These are phyloP conservation scores for Coemansia sp. DNA, from an alignment of 192 early-diverging fungal genomes.

Conservation along the genomic window DNA sequence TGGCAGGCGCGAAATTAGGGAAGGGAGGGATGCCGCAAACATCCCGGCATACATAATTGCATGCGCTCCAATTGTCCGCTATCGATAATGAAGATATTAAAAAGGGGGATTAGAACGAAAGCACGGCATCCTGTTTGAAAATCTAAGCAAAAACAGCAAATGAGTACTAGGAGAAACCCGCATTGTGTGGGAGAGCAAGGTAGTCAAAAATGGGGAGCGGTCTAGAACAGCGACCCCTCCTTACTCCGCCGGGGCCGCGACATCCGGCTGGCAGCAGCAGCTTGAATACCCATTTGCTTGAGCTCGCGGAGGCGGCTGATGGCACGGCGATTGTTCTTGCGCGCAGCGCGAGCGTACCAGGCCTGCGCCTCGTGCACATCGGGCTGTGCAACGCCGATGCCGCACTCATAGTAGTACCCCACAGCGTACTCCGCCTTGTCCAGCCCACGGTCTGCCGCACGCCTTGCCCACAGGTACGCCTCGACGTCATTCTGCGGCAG, in stretches of 20 bases:
- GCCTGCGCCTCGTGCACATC: conserved; percentile 76
- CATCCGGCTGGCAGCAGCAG: background rate
- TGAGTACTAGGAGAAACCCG: background rate
- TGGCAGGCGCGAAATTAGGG: conserved; percentile 1
- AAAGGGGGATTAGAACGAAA: background rate
- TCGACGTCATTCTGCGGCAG: conserved; percentile 88
- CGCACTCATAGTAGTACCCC: conserved; percentile 90
- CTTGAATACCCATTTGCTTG: conserved; percentile 61
- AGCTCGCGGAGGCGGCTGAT: conserved; percentile 80
- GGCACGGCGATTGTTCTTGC: conserved; percentile 80
- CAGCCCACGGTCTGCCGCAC: conserved; percentile 91
- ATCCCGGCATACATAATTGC: background rate
- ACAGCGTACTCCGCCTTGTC: conserved; percentile 97
- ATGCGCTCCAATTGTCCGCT: background rate
- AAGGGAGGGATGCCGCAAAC: background rate
- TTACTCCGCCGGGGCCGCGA: conserved; percentile 46
- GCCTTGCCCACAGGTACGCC: conserved; percentile 97
- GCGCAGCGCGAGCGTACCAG: conserved; percentile 88
- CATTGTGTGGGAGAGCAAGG: background rate
- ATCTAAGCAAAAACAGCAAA: background rate
- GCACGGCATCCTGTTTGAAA: background rate
- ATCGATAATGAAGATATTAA: background rate
- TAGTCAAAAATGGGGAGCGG: background rate
- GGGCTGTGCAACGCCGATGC: conserved; percentile 73
- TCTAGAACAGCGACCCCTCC: conserved; percentile 36